Percentiles rank a stretch among this genome's conserved stretches.
Evolutionary conservation across 108 stramenopile species (phyloP).

Genomic region (Cyclotella baltica): DNA sequence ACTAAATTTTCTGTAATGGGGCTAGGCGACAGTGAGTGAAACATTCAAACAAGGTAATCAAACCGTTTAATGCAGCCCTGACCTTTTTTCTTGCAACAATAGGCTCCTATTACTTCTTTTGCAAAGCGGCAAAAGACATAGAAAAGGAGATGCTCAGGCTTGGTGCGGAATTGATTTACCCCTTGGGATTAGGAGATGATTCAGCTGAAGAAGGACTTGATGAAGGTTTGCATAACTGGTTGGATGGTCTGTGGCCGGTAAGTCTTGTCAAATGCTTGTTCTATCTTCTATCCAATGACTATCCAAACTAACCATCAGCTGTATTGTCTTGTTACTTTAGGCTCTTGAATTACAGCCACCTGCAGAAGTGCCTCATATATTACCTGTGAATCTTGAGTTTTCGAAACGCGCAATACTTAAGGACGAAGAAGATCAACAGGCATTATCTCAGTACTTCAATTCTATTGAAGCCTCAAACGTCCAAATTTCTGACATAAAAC

Average conservation of each 20-base stretch:
- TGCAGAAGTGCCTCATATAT: slow-evolving; percentile 67
- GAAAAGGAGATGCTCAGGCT: slow-evolving; percentile 55
- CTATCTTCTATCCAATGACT: not conserved
- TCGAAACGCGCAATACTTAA: slow-evolving; percentile 55
- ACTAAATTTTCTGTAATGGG: slow-evolving; percentile 63
- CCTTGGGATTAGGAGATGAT: slow-evolving; percentile 66
- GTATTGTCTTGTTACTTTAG: not conserved
- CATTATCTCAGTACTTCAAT: slow-evolving; percentile 49
- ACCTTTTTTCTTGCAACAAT: not conserved
- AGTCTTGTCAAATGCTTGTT: not conserved
- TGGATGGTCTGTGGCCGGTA: slow-evolving; percentile 62
- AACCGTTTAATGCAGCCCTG: too few species aligned
- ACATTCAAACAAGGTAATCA: not conserved
- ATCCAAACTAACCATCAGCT: not conserved
- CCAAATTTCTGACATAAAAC: slow-evolving; percentile 36
- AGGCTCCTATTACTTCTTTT: slow-evolving; percentile 70
- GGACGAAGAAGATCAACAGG: slow-evolving; percentile 45
- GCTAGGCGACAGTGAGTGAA: slow-evolving; percentile 48
- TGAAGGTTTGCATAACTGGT: slow-evolving; percentile 63
- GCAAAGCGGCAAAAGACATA: slow-evolving; percentile 63
- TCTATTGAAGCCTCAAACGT: slow-evolving; percentile 44
- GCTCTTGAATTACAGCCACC: slow-evolving; percentile 53
- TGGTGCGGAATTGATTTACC: slow-evolving; percentile 53
- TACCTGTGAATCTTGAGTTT: slow-evolving; percentile 52
- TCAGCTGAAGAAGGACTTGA: slow-evolving; percentile 64